Evolutionary conservation across 1,284 basidiomycete genomes (phyloP).

Genomic region (Boletus chippewaensis): DNA sequence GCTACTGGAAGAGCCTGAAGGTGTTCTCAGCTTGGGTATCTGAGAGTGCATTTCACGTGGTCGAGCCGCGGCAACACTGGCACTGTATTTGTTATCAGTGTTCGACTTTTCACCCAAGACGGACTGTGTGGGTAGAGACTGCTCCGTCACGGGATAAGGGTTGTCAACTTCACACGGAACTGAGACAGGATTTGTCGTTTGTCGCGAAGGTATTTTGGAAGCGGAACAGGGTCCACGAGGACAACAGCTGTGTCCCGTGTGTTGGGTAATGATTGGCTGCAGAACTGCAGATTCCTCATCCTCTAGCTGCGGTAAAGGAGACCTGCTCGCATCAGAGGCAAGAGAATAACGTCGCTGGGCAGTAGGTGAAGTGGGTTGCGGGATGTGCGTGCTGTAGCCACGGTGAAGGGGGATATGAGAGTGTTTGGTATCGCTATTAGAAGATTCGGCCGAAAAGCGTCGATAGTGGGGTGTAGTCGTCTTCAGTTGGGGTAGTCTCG

Average conservation of each 20-base stretch:
- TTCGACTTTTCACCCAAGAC: constrained; percentile 19
- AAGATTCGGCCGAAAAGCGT: constrained; percentile 27
- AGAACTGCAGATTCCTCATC: neutral
- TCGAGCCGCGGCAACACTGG: constrained; percentile 3
- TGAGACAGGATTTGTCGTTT: constrained; percentile 2
- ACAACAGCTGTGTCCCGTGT: constrained; percentile 13
- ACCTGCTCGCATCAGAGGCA: constrained; percentile 15
- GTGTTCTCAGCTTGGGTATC: constrained; percentile 27
- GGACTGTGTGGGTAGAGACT: neutral
- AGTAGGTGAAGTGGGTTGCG: constrained; percentile 13
- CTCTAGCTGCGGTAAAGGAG: constrained; percentile 3
- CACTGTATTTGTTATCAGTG: constrained; percentile 1
- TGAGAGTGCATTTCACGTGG: constrained; percentile 21
- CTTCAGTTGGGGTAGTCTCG: constrained; percentile 31
- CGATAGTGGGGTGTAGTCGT: constrained; percentile 20
- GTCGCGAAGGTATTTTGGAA: constrained; percentile 18
- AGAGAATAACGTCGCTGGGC: constrained; percentile 12
- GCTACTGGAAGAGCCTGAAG: constrained; percentile 24
- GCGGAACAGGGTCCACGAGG: constrained; percentile 16
- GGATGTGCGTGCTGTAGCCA: constrained; percentile 17
- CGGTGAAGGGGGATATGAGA: constrained; percentile 18
- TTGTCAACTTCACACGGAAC: constrained; percentile 3
- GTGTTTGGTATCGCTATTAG: constrained; percentile 24
- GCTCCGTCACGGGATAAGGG: neutral
- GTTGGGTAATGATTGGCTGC: constrained; percentile 5